These are phyloP conservation scores for Roridomyces roridus DNA, from an alignment of 768 basidiomycete species.

Conservation along the genomic window DNA sequence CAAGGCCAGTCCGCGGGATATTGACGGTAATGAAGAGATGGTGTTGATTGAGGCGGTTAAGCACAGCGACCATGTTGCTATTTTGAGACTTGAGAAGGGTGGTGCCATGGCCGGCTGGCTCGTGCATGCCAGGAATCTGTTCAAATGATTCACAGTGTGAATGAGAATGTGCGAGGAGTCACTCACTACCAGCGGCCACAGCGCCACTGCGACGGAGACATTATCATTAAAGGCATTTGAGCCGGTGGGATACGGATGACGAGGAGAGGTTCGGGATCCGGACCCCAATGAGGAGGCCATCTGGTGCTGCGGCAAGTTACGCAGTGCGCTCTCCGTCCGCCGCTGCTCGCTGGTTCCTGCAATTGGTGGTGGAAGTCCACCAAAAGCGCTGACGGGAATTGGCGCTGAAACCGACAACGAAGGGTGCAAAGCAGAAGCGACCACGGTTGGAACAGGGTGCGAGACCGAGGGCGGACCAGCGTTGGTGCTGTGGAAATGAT, in stretches of 20 bases:
- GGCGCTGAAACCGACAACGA: neutral
- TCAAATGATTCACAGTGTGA: neutral
- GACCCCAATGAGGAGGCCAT: neutral
- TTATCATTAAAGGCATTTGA: neutral
- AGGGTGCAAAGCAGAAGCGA: neutral
- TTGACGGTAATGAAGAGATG: neutral
- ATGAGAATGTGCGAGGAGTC: no score
- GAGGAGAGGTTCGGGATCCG: neutral
- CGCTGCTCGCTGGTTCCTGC: neutral
- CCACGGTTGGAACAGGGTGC: neutral
- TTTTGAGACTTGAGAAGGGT: neutral
- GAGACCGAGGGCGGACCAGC: no score
- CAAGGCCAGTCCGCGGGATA: neutral
- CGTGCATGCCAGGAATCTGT: slow-evolving; percentile 1
- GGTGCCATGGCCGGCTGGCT: slow-evolving; percentile 6
- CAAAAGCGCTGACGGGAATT: neutral
- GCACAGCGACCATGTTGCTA: neutral
- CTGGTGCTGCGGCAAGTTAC: slow-evolving; percentile 2
- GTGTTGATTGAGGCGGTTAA: neutral
- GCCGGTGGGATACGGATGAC: neutral
- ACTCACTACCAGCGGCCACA: neutral
- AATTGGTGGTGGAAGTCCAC: neutral
- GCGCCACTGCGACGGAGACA: neutral
- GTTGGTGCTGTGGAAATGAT: no score
- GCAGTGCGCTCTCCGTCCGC: slow-evolving; percentile 1